Evolutionary conservation across 2,329 filamentous ascomycete genomes (phyloP).

Genomic region (Aurifilum marmelostoma): DNA sequence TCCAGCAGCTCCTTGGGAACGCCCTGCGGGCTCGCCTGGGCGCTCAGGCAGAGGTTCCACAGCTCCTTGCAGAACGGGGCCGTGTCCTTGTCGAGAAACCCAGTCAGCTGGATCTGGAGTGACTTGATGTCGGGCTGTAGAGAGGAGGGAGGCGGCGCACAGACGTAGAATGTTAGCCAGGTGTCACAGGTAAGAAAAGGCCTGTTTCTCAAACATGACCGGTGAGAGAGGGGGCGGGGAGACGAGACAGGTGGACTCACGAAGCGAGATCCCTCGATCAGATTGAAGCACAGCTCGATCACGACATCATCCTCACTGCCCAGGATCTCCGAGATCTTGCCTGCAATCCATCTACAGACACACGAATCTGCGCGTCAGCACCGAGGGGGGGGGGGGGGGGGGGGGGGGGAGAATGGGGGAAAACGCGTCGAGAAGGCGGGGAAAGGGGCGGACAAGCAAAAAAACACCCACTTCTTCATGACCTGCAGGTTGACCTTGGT

Average conservation of each 20-base stretch:
- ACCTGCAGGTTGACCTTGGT: slow-evolving; percentile 95
- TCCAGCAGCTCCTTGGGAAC: slow-evolving; percentile 94
- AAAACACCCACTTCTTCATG: slow-evolving; percentile 82
- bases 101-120: slow-evolving; percentile 90
- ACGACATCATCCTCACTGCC: slow-evolving; percentile 96
- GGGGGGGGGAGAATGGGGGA: too few species aligned
- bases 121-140: slow-evolving; percentile 90
- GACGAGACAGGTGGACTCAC: slow-evolving; percentile 55
- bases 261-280: slow-evolving; percentile 73
- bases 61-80: slow-evolving; percentile 88
- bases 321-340: slow-evolving; percentile 83
- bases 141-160: neutral
- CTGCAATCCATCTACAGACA: slow-evolving; percentile 80
- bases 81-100: slow-evolving; percentile 93
- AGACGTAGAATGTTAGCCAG: slow-evolving; percentile 32
- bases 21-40: slow-evolving; percentile 83
- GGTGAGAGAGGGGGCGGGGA: neutral
- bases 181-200: too few species aligned
- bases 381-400: neutral
- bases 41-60: slow-evolving; percentile 89
- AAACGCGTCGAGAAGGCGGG: neutral
- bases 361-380: slow-evolving; percentile 25
- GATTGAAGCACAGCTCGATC: slow-evolving; percentile 76
- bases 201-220: neutral
- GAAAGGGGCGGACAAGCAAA: neutral